These are phyloP conservation scores for Kluyveromyces dobzhanskii DNA, from an alignment of 805 yeast genomes.

Conservation along the genomic window DNA sequence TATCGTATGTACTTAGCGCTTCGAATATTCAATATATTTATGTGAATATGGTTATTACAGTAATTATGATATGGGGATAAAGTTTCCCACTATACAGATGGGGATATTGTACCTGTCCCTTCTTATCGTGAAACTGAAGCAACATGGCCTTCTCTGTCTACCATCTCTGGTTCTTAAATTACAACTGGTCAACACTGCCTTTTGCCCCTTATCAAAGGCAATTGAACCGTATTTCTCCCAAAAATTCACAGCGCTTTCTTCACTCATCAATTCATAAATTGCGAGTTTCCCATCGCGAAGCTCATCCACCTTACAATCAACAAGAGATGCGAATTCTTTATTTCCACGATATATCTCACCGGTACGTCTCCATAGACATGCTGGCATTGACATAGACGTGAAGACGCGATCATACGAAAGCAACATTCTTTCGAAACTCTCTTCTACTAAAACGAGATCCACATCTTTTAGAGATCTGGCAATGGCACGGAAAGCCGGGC, in stretches of 20 bases:
- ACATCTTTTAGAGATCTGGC: constrained; percentile 86
- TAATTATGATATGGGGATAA: constrained; percentile 56
- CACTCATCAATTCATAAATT: constrained; percentile 89
- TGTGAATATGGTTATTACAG: not conserved
- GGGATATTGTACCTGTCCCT: constrained; percentile 93
- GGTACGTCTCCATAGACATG: constrained; percentile 94
- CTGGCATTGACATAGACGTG: constrained; percentile 96
- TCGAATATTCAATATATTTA: too few species aligned
- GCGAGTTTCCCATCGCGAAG: constrained; percentile 87
- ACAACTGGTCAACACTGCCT: constrained; percentile 90
- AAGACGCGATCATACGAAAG: constrained; percentile 90
- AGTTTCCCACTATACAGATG: constrained; percentile 91
- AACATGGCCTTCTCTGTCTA: constrained; percentile 69
- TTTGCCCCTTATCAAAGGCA: constrained; percentile 92
- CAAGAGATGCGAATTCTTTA: constrained; percentile 90
- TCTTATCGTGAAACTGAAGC: constrained; percentile 89
- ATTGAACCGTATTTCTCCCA: constrained; percentile 97
- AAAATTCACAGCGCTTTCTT: constrained; percentile 90
- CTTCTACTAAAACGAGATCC: constrained; percentile 87
- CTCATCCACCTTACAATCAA: constrained; percentile 84
- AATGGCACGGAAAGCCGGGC: constrained; percentile 91
- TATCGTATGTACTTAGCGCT: too few species aligned
- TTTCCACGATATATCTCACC: constrained; percentile 95
- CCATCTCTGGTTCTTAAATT: constrained; percentile 79
- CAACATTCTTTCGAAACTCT: constrained; percentile 87